Percentiles rank a stretch among this genome's conserved stretches.
phyloP scores from a whole-genome alignment of 179 eudicot species.

The Drosera spatulata region DNA sequence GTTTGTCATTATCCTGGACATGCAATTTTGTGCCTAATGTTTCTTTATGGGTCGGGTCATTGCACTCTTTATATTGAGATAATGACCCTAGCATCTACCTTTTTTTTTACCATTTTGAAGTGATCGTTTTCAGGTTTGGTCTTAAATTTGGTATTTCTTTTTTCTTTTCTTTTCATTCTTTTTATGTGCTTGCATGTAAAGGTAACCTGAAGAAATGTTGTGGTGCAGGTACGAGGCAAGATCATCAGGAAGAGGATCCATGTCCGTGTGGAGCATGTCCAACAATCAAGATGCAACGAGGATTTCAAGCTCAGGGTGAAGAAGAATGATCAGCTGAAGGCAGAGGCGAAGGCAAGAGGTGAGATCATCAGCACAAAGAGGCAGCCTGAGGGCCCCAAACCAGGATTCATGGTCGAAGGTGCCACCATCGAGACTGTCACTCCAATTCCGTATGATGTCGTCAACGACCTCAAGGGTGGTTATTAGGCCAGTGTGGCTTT shows the following conservation, averaged over 20 bases:
- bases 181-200: too few species aligned
- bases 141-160: too few species aligned
- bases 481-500: slow-evolving; percentile 14
- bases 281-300: slow-evolving; percentile 58
- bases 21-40: too few species aligned
- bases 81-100: too few species aligned
- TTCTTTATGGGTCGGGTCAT: too few species aligned
- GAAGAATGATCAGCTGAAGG: slow-evolving; percentile 58
- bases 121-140: too few species aligned
- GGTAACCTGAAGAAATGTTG: too few species aligned
- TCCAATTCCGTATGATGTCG: slow-evolving; percentile 76
- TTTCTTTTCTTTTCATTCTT: too few species aligned
- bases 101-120: too few species aligned
- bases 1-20: too few species aligned
- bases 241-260: slow-evolving; percentile 73
- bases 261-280: slow-evolving; percentile 66
- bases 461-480: slow-evolving; percentile 76
- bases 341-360: slow-evolving; percentile 60
- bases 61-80: too few species aligned
- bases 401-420: slow-evolving; percentile 67
- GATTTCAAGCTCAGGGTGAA: slow-evolving; percentile 47
- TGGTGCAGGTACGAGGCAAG: slow-evolving; percentile 48
- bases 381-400: slow-evolving; percentile 64
- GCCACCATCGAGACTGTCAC: slow-evolving; percentile 66
- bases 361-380: slow-evolving; percentile 64